A percentile compares a stretch with the other conserved stretches of the same genome.
These are phyloP conservation scores for Starmera caribaea DNA, from an alignment of 805 yeast species.

Conservation along the genomic window DNA sequence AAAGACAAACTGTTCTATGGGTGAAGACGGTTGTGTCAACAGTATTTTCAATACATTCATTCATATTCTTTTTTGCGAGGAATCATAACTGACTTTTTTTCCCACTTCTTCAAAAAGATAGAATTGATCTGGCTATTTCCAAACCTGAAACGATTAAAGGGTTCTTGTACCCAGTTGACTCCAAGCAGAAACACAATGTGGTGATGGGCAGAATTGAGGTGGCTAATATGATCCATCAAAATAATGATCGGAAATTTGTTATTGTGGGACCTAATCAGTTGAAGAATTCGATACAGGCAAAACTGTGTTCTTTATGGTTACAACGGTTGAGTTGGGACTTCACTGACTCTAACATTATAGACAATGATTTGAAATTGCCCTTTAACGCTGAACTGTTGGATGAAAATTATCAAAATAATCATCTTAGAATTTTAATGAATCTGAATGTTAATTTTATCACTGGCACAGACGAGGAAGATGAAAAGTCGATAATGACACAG, in stretches of 20 bases:
- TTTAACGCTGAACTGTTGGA: too few relatives aligned
- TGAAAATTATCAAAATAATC: not conserved
- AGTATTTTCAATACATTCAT: not conserved
- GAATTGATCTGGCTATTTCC: not conserved
- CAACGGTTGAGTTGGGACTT: too few relatives aligned
- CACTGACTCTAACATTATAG: too few relatives aligned
- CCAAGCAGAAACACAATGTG: not conserved
- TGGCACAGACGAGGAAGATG: too few relatives aligned
- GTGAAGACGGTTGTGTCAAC: not conserved
- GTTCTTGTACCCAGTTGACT: slow-evolving; percentile 1
- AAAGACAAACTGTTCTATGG: not conserved
- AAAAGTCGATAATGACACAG: slow-evolving; percentile 6
- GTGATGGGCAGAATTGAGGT: not conserved
- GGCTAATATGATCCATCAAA: not conserved
- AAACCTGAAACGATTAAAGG: slow-evolving; percentile 3
- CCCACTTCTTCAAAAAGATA: not conserved
- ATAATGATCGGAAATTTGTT: not conserved
- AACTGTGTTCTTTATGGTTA: slow-evolving; percentile 34
- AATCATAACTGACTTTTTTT: too few relatives aligned
- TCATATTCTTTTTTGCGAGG: not conserved
- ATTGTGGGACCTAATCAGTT: slow-evolving; percentile 27
- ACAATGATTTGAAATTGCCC: too few relatives aligned
- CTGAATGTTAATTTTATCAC: slow-evolving; percentile 6
- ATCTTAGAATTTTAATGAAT: slow-evolving; percentile 1
- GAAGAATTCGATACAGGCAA: slow-evolving; percentile 23